Evolutionary conservation across 192 early-diverging fungal genomes (phyloP), one percentile per base, ranked within the genome.

Genomic region (Umbelopsis isabellina): DNA sequence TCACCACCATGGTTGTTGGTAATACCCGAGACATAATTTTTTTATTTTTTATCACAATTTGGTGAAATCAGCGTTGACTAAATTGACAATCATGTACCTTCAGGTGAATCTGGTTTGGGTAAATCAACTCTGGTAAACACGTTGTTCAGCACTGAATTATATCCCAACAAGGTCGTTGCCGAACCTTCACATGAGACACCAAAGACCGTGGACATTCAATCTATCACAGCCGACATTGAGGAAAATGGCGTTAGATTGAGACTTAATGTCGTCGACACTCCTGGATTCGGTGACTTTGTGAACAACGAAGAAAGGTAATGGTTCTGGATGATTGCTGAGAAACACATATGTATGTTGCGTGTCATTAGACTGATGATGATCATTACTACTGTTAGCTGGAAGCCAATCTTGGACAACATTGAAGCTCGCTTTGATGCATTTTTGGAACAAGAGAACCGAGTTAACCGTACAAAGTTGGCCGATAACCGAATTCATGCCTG

Each of bases 121-220:
- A 99, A 99, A 87, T 94, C 94, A 18, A 99, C 97, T 16, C 83
- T 99, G 25, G 92, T 98, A 82, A 99, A 99, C 87, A 99, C 97
- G 33, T 78, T 99, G 53, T 99, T 98, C 77, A 92, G 95, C 73
- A 88, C 93, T 33, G 88, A 88, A 46, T 85, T 99, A 37, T 93
- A 94, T 82, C 90, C 95, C 37, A 84, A 90, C 70, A 93, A 94
- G 78, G 91, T 93, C 49, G 82, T 84, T 68, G 83, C 85, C 44
- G 86, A 86, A 66, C 87, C 87, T 51, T 83, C 87, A 66, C 79
- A 85, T 35, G 94, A 91, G 47, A 65, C 81, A 18, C 82, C 81
- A 49, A 90, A 92, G 79, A 91, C 91, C 46, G 90, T 94, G 5
- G 91, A 88, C 64, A 89, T 94, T 30, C 89, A 92, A 66, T 87